Evolutionary conservation across 169 alveolate genomes (phyloP).

Genomic region (Plasmodium fragile): DNA sequence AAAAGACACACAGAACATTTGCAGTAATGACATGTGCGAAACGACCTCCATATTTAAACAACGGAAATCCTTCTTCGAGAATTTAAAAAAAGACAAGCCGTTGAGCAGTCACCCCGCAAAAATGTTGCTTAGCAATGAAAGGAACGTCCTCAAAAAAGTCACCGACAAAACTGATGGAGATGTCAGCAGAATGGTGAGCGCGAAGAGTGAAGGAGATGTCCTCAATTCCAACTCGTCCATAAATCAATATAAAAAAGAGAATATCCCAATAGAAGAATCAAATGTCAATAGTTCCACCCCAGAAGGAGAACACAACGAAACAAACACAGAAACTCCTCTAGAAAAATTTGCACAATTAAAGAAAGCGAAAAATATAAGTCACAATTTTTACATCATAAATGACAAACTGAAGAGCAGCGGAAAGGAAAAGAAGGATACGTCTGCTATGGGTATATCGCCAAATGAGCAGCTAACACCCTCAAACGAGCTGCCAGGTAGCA

Average conservation of each 20-base stretch:
- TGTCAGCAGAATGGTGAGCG: neutral
- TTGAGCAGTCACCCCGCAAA: neutral
- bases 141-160: neutral
- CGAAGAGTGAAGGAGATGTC: neutral
- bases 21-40: neutral
- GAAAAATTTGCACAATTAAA: constrained; percentile 5
- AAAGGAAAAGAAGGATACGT: constrained; percentile 8
- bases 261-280: neutral
- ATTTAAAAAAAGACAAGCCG: constrained; percentile 50
- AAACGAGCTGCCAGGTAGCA: neutral
- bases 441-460: neutral
- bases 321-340: neutral
- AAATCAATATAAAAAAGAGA: neutral
- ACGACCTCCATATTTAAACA: constrained; percentile 26
- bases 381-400: constrained; percentile 41
- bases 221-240: constrained; percentile 7
- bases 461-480: neutral
- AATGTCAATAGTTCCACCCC: neutral
- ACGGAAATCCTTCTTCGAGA: constrained; percentile 53
- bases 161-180: constrained; percentile 6
- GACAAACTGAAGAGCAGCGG: constrained; percentile 12
- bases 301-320: neutral
- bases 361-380: neutral
- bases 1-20: neutral
- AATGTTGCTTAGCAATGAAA: neutral